A percentile compares a stretch with the other conserved stretches of the same genome.
Evolutionary conservation across 345 rosid genomes (phyloP).

Genomic region (Mangifera indica): DNA sequence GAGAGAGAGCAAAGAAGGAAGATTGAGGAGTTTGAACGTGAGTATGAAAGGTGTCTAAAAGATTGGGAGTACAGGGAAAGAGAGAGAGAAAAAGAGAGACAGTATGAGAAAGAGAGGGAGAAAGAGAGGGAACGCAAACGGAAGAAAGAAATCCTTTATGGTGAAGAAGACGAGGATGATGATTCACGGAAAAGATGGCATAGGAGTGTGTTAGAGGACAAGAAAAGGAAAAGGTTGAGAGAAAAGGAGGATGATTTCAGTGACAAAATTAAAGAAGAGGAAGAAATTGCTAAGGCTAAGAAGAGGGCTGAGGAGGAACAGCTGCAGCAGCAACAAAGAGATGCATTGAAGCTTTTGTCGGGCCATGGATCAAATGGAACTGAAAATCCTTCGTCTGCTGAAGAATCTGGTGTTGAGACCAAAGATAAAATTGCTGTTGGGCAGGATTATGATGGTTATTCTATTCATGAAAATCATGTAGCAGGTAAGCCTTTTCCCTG

Average conservation of each 20-base stretch:
- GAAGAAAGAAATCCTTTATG: slow-evolving; percentile 75
- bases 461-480: slow-evolving; percentile 32
- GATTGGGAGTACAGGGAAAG: slow-evolving; percentile 96
- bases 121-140: slow-evolving; percentile 90
- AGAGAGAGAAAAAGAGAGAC: slow-evolving; percentile 88
- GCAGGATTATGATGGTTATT: slow-evolving; percentile 27
- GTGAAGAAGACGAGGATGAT: slow-evolving; percentile 84
- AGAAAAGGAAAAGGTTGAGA: slow-evolving; percentile 62
- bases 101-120: slow-evolving; percentile 88
- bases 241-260: slow-evolving; percentile 87
- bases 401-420: slow-evolving; percentile 38
- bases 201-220: slow-evolving; percentile 69
- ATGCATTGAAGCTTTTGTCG: slow-evolving; percentile 53
- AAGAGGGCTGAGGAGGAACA: slow-evolving; percentile 78
- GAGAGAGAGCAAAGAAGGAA: slow-evolving; percentile 95
- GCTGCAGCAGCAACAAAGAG: slow-evolving; percentile 57
- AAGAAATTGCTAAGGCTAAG: slow-evolving; percentile 80
- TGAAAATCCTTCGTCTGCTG: slow-evolving; percentile 31
- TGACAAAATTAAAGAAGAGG: slow-evolving; percentile 74
- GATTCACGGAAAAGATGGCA: slow-evolving; percentile 88
- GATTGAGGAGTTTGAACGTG: slow-evolving; percentile 89
- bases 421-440: slow-evolving; percentile 36
- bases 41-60: slow-evolving; percentile 78
- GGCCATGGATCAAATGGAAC: slow-evolving; percentile 46
- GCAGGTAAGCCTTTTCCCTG: slow-evolving; percentile 1